Base-by-base conservation (phyloP, 164 flowering plant species). In the Vitis cinerea region DNA sequence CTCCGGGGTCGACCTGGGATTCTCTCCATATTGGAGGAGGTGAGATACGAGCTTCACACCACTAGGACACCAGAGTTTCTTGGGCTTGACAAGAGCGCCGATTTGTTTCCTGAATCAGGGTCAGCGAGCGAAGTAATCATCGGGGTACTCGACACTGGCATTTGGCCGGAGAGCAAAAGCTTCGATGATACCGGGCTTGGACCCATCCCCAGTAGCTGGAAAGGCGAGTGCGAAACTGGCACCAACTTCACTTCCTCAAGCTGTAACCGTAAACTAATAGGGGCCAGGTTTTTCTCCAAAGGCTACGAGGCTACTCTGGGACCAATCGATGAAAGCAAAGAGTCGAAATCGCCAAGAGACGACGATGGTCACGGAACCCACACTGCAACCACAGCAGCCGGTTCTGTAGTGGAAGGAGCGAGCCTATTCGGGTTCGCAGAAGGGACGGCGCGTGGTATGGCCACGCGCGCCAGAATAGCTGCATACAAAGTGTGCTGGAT, bases 351-450 rank as follows among this genome's bases (percentile, higher is more conserved):
- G 0, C 83, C 93, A 0, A 68, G 90, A 17, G 93, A 88, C 64
- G 88, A 87, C 64, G 89, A 88, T 47, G 93, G 93, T 9, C 93
- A 88, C 59, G 93, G 93, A 1, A 87, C 93, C 12, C 93, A 88
- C 81, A 88, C 93, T 0, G 59, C 93, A 0, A 52, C 79, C 10
- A 88, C 90, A 0, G 88, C 89, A 3, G 90, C 83, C 1, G 93
- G 93, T 0, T 82, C 89, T 0, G 65, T 64, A 0, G 90, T 86
- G 1, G 52, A 50, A 13, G 82, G 72, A 49, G 93, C 90, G 3
- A 85, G 76, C 73, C 68, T 88, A 0, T 75, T 88, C 19, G 93
- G 90, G 10, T 88, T 78, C 59, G 93, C 93, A 0, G n/a, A 63
- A 0, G 93, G 93, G 30, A 75, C 75, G 30, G 92, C 92, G 17